Evolutionary conservation across 164 flowering plant genomes (phyloP).

Genomic region (Amborella trichopoda): DNA sequence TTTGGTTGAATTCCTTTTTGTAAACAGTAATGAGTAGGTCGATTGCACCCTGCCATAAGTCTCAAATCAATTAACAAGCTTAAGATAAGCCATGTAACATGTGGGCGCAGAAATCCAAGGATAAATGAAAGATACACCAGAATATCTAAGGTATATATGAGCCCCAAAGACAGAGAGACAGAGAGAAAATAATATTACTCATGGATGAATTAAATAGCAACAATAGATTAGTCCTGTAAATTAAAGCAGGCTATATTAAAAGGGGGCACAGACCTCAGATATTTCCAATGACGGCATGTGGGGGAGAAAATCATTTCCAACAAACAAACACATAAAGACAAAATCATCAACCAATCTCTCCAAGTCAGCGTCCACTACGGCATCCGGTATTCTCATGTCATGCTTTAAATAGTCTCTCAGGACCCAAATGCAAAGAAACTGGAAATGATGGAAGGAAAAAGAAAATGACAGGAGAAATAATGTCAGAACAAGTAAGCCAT

Average conservation of each 20-base stretch:
- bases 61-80: too few relatives aligned
- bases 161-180: too few relatives aligned
- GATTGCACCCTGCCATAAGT: slow-evolving; percentile 33
- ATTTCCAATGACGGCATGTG: slow-evolving; percentile 44
- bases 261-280: slow-evolving; percentile 26
- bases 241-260: too few relatives aligned
- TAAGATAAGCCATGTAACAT: too few relatives aligned
- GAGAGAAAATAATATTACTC: too few relatives aligned
- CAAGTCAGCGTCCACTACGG: slow-evolving; percentile 14
- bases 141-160: too few relatives aligned
- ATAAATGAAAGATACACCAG: too few relatives aligned
- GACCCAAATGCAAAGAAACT: slow-evolving; percentile 46
- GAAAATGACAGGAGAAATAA: too few relatives aligned
- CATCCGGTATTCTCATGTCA: slow-evolving; percentile 26
- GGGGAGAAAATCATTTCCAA: slow-evolving; percentile 60
- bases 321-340: slow-evolving; percentile 46
- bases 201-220: too few relatives aligned
- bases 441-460: slow-evolving; percentile 8
- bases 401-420: slow-evolving; percentile 35
- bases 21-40: slow-evolving; percentile 40
- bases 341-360: slow-evolving; percentile 59
- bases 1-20: slow-evolving; percentile 27
- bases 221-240: too few relatives aligned
- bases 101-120: too few relatives aligned
- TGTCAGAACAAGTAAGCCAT: too few relatives aligned